A percentile compares a stretch with the other conserved stretches of the same genome.
These are phyloP conservation scores for Gonium pectorale DNA, from an alignment of 139 green algal genomes.

Conservation along the genomic window DNA sequence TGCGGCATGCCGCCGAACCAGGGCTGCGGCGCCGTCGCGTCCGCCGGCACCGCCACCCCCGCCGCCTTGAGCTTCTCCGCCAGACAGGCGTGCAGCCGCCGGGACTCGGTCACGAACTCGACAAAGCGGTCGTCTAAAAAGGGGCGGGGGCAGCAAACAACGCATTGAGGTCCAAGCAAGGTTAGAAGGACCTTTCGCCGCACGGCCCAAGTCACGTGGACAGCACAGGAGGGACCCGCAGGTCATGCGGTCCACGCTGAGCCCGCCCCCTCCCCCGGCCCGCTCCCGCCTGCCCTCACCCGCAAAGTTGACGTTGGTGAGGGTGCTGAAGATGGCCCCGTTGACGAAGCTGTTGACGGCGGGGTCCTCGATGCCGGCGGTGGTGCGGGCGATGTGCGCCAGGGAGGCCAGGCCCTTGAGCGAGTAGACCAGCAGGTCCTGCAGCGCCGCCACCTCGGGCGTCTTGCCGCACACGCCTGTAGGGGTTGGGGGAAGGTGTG, in stretches of 20 bases:
- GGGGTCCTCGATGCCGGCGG: constrained; percentile 38
- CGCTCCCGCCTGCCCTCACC: too few species aligned
- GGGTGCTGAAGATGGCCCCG: constrained; percentile 66
- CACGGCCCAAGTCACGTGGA: too few species aligned
- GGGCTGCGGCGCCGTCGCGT: constrained; percentile 9
- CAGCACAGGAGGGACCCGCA: too few species aligned
- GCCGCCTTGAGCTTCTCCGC: constrained; percentile 39
- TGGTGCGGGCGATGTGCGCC: constrained; percentile 4
- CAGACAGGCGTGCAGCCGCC: not conserved
- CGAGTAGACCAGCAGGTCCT: constrained; percentile 73
- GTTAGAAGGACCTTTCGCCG: too few species aligned
- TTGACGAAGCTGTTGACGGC: constrained; percentile 68
- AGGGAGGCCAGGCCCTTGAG: constrained; percentile 44
- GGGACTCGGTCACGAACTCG: constrained; percentile 33
- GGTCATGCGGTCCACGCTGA: too few species aligned
- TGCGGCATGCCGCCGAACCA: constrained; percentile 62
- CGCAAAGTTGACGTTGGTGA: constrained; percentile 86
- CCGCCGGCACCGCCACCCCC: constrained; percentile 15
- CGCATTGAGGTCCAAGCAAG: too few species aligned
- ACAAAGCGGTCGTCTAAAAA: constrained; percentile 60
- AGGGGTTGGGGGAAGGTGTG: not conserved
- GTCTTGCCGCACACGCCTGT: constrained; percentile 79
- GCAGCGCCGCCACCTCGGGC: constrained; percentile 68
- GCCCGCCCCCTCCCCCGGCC: too few species aligned
- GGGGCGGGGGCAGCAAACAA: too few species aligned